Conservation (phyloP, 2,329 filamentous ascomycete genomes). For the Scedosporium apiospermum region DNA sequence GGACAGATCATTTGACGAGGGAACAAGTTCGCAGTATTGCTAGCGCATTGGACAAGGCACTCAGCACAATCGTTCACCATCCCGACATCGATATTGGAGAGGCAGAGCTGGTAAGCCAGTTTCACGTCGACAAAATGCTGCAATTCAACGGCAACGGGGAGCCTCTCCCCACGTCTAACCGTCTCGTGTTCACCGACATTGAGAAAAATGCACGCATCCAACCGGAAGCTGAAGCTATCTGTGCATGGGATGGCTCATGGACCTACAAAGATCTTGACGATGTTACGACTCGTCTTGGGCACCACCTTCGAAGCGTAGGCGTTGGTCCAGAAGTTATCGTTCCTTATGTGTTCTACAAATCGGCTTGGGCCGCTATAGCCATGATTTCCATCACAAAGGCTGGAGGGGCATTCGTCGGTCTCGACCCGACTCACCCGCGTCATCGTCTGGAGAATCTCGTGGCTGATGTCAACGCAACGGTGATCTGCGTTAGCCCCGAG, state of each 20-base stretch:
- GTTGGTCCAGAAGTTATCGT: slow-evolving; percentile 7
- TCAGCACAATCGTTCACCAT: background rate
- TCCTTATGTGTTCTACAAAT: slow-evolving; percentile 10
- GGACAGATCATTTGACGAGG: background rate
- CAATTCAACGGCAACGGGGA: background rate
- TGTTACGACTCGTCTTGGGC: background rate
- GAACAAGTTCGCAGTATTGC: background rate
- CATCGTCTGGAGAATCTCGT: background rate
- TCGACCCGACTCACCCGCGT: slow-evolving; percentile 10
- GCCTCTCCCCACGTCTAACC: background rate
- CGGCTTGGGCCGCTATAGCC: slow-evolving; percentile 8
- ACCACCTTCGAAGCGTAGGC: background rate
- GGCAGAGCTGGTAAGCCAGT: background rate
- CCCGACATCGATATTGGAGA: background rate
- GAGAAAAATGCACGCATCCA: background rate
- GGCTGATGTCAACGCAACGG: background rate
- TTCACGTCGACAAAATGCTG: no score
- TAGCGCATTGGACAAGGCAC: background rate
- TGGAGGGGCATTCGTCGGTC: slow-evolving; percentile 12
- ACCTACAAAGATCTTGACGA: slow-evolving; percentile 3
- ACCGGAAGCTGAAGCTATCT: background rate
- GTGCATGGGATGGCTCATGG: background rate
- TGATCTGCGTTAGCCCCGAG: slow-evolving; percentile 10
- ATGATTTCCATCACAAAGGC: slow-evolving; percentile 9
- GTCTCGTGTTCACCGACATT: background rate